These are phyloP conservation scores for Carex parvula DNA, from an alignment of 176 grass and related monocot species.

Conservation along the genomic window DNA sequence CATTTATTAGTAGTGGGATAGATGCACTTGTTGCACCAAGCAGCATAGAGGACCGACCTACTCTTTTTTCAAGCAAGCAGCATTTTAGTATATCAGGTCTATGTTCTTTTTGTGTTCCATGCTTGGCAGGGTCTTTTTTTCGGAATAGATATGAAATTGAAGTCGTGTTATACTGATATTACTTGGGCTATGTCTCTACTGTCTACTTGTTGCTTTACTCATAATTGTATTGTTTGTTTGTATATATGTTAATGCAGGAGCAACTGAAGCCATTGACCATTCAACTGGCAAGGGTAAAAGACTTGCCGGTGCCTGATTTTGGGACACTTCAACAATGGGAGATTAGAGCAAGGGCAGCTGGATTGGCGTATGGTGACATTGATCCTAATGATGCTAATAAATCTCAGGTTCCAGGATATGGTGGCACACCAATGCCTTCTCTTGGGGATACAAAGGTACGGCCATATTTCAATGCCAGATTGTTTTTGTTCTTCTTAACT, in stretches of 20 bases:
- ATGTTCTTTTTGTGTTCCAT: too few relatives aligned
- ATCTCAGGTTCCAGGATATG: constrained; percentile 67
- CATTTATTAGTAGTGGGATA: neutral
- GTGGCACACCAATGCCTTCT: constrained; percentile 82
- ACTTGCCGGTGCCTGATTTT: constrained; percentile 90
- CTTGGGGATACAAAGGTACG: constrained; percentile 84
- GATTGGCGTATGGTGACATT: constrained; percentile 44
- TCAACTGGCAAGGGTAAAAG: constrained; percentile 76
- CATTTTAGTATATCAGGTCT: too few relatives aligned
- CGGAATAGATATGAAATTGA: too few relatives aligned
- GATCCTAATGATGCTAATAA: constrained; percentile 60
- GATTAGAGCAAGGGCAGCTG: constrained; percentile 56
- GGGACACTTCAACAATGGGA: constrained; percentile 92
- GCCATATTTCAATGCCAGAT: neutral
- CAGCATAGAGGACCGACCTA: neutral
- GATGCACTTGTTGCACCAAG: neutral
- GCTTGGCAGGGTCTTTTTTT: too few relatives aligned
- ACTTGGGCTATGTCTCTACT: too few relatives aligned
- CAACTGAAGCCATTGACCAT: constrained; percentile 75
- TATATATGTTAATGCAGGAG: constrained; percentile 42
- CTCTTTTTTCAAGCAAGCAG: neutral
- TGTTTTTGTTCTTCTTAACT: neutral
- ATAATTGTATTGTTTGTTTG: neutral
- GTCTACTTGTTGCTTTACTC: neutral
- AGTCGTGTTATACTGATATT: too few relatives aligned